Evolutionary conservation across 306 rosid species (phyloP), one percentile per base, ranked within the genome.

Genomic region (Senna tora): DNA sequence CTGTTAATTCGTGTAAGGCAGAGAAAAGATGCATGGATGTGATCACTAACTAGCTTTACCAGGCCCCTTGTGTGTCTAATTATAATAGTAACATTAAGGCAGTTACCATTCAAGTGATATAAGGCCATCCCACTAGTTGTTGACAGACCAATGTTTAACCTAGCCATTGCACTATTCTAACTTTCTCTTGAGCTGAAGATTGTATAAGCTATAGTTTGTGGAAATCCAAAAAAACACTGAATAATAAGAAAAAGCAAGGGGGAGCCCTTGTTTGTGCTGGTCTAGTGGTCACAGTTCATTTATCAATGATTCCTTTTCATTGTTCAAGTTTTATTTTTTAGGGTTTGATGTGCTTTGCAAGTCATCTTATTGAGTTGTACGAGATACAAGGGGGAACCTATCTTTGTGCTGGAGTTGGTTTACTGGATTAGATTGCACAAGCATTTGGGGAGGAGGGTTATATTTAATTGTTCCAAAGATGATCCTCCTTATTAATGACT

Each of bases 241-340:
- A 52, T 20, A 17, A 0, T 19, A 52, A 53, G 11, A 15, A 53
- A 53, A 53, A 20, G 11, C 1, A 25, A 25, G 30, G 30, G 30
- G 30, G 30, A 25, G 30, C 30, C 30, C 30, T 25, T 25, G 2
- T 25, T 25, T 25, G 30, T 25, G 30, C 30, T 58, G 43, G 22
- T 25, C 12, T 59, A 17, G 11, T 33, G 45, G 73, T 51, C 14
- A 13, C 15, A 4, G 38, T 5, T 65, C 70, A 43, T 65, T 43
- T 25, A 25, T 65, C 19, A 22, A 15, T 45, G 39, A 65, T 9
- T 65, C 54, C 21, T 64, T 39, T 63, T 63, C 41, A 45, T 65
- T 17, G 46, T 15, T 65, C 14, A 16, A 65, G 12, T 16, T 45
- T 19, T 0, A 19, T 14, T 21, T 21, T 13, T 45, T 10, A 15